Conservation (phyloP, 768 basidiomycete species). For the Boletus rubroflammeus region DNA sequence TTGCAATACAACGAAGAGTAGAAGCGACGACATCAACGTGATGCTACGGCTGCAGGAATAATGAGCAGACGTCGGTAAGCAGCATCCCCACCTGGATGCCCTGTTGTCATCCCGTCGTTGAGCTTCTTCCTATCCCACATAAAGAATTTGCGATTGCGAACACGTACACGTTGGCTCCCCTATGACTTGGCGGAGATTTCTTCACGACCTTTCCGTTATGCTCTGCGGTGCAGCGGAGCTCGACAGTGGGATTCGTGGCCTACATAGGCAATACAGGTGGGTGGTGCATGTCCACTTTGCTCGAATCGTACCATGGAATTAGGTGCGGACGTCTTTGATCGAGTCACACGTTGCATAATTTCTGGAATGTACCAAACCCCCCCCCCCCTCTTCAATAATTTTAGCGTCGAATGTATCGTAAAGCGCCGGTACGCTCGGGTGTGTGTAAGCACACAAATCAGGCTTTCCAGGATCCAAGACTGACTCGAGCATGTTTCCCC, state of each 20-base stretch:
- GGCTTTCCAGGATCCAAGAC: conserved; percentile 16
- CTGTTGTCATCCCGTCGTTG: conserved; percentile 3
- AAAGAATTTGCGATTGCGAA: conserved; percentile 23
- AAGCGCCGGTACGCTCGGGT: conserved; percentile 16
- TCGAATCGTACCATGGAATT: conserved; percentile 7
- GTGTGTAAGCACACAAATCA: conserved; percentile 16
- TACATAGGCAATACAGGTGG: conserved; percentile 20
- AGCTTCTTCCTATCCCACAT: conserved; percentile 18
- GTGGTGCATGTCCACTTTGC: conserved; percentile 22
- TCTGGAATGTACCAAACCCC: conserved; percentile 18
- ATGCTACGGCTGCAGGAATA: conserved; percentile 24
- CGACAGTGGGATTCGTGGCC: conserved; percentile 15
- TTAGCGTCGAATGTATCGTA: conserved; percentile 16
- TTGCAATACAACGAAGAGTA: conserved; percentile 20
- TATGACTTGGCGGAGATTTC: conserved; percentile 25
- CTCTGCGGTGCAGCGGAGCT: conserved; percentile 21
- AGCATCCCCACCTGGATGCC: conserved; percentile 14
- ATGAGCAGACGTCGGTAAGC: conserved; percentile 23
- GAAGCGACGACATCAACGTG: conserved; percentile 29
- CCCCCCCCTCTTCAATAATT: conserved; percentile 7
- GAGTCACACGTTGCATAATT: conserved; percentile 24
- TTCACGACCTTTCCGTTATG: conserved; percentile 11
- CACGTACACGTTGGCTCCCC: conserved; percentile 14
- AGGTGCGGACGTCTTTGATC: conserved; percentile 17
- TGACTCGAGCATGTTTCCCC: background rate